Evolutionary conservation across 1,139 yeast genomes (phyloP).

Genomic region (Yamadazyma songkhlaensis): DNA sequence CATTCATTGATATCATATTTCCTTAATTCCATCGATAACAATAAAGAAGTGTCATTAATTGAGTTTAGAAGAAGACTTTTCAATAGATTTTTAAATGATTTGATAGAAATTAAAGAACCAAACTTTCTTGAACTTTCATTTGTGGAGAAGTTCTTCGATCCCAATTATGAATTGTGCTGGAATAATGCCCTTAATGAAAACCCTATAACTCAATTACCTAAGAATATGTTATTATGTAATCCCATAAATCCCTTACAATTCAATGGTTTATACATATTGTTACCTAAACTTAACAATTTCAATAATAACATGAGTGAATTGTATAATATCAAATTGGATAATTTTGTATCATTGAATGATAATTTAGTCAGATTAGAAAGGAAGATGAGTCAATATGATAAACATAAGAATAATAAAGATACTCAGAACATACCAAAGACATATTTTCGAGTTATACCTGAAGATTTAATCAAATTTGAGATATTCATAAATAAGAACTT

Average conservation of each 20-base stretch:
- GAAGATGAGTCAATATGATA: too few relatives aligned
- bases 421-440: too few relatives aligned
- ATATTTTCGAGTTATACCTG: conserved; percentile 31
- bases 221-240: conserved; percentile 39
- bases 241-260: conserved; percentile 47
- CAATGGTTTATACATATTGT: conserved; percentile 42
- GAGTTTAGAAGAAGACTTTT: conserved; percentile 44
- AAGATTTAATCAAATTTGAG: conserved; percentile 34
- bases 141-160: conserved; percentile 45
- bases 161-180: conserved; percentile 49
- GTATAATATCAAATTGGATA: conserved; percentile 22
- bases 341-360: conserved; percentile 34
- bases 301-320: conserved; percentile 25
- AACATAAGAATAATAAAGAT: conserved; percentile 34
- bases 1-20: conserved; percentile 47
- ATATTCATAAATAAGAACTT: conserved; percentile 32
- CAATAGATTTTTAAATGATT: conserved; percentile 34
- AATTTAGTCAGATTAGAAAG: conserved; percentile 27
- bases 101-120: conserved; percentile 15
- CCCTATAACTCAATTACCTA: conserved; percentile 41
- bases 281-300: conserved; percentile 38
- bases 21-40: conserved; percentile 36
- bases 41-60: conserved; percentile 36
- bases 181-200: conserved; percentile 46
- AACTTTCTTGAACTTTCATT: conserved; percentile 20